Evolutionary conservation across 768 basidiomycete genomes (phyloP).

Genomic region (Boletus vinaceobasis): DNA sequence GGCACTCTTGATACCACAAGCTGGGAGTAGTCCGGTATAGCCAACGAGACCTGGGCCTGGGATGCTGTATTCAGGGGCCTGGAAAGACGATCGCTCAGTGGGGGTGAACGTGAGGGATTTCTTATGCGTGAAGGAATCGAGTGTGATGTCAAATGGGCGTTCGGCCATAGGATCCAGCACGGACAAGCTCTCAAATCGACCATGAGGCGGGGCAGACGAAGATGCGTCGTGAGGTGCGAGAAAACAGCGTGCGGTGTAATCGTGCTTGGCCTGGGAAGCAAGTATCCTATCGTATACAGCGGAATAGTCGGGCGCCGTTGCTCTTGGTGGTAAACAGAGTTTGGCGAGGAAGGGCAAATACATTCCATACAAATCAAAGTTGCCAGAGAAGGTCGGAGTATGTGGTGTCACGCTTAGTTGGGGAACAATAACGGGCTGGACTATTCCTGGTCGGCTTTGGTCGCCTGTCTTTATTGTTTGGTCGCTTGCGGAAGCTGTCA

Average conservation of each 20-base stretch:
- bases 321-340: conserved; percentile 30
- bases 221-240: conserved; percentile 14
- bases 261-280: conserved; percentile 36
- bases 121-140: conserved; percentile 25
- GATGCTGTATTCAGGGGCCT: conserved; percentile 18
- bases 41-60: conserved; percentile 30
- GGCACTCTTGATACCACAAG: conserved; percentile 34
- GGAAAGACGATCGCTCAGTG: conserved; percentile 26
- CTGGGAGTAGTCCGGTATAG: conserved; percentile 18
- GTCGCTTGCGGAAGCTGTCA: background rate
- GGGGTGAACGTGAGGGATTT: conserved; percentile 27
- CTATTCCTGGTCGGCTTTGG: background rate
- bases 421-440: conserved; percentile 5
- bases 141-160: conserved; percentile 32
- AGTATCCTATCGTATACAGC: conserved; percentile 36
- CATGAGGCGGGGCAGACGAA: conserved; percentile 13
- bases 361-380: conserved; percentile 41
- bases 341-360: conserved; percentile 35
- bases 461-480: background rate
- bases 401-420: conserved; percentile 6
- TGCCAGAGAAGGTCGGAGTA: conserved; percentile 28
- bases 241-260: conserved; percentile 34
- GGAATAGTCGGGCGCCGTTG: conserved; percentile 25
- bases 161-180: conserved; percentile 36
- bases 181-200: conserved; percentile 24